A percentile compares a stretch with the other conserved stretches of the same genome.
Conservation (phyloP, 169 alveolate species). For the Plasmodium ovale region DNA sequence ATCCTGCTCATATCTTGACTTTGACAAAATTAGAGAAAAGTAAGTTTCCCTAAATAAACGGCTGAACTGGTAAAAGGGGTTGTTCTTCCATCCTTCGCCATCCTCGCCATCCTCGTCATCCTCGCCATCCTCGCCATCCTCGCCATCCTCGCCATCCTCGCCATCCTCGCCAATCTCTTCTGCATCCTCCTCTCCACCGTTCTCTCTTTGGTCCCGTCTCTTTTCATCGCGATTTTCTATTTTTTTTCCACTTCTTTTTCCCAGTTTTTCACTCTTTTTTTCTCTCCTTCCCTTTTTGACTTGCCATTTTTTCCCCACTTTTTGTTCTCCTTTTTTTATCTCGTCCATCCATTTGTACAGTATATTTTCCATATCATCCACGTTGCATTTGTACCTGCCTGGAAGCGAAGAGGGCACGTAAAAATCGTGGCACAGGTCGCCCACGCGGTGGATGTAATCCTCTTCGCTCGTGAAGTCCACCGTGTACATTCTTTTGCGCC, state of each 20-base stretch:
- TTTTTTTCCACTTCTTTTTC: no score
- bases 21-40: conserved; percentile 54
- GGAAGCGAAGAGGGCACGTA: conserved; percentile 59
- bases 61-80: conserved; percentile 14
- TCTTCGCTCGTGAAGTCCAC: conserved; percentile 27
- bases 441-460: conserved; percentile 41
- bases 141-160: no score
- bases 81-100: neutral
- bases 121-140: neutral
- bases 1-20: conserved; percentile 56
- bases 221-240: no score
- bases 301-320: neutral
- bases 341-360: conserved; percentile 48
- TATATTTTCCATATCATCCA: conserved; percentile 60
- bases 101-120: neutral
- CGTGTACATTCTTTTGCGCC: conserved; percentile 39
- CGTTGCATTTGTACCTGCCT: conserved; percentile 47
- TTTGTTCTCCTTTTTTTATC: conserved; percentile 19
- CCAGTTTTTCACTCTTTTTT: neutral
- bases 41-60: conserved; percentile 49
- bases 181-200: no score
- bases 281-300: neutral
- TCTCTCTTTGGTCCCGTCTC: no score
- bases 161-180: no score
- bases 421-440: conserved; percentile 49